These are phyloP conservation scores for Fusarium robinianum DNA, from an alignment of 2,329 filamentous ascomycete genomes.

Conservation along the genomic window DNA sequence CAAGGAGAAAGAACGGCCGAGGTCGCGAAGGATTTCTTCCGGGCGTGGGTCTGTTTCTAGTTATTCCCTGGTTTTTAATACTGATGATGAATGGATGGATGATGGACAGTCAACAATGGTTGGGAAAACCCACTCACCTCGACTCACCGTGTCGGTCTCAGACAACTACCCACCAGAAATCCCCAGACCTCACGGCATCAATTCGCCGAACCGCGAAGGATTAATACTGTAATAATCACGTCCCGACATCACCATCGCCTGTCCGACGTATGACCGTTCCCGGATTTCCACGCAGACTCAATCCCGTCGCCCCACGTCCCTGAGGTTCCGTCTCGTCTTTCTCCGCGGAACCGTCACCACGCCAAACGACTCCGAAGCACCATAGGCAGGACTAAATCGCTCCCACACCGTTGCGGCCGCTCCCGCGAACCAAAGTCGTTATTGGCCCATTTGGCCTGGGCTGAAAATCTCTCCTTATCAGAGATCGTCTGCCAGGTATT, in stretches of 20 bases:
- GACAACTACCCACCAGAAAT: constrained; percentile 11
- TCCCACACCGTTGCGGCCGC: constrained; percentile 1
- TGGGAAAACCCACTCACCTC: too few species aligned
- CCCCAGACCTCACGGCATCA: constrained; percentile 8
- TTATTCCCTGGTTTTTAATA: too few species aligned
- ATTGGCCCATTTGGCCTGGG: neutral
- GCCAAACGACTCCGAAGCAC: neutral
- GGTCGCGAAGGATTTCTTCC: too few species aligned
- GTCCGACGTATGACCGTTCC: constrained; percentile 29
- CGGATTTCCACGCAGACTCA: constrained; percentile 15
- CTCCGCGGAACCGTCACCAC: constrained; percentile 30
- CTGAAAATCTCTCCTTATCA: constrained; percentile 30
- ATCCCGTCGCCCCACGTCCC: constrained; percentile 18
- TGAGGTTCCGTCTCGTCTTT: constrained; percentile 18
- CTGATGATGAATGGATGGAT: too few species aligned
- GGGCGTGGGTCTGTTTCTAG: too few species aligned
- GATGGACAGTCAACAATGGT: too few species aligned
- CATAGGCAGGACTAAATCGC: neutral
- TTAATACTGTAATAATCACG: constrained; percentile 14
- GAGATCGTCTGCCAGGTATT: constrained; percentile 17
- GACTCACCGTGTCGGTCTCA: too few species aligned
- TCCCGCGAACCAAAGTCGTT: too few species aligned
- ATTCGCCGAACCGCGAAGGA: constrained; percentile 14
- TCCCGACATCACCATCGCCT: constrained; percentile 17
- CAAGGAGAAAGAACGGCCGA: constrained; percentile 16